Conservation (phyloP, 1,284 basidiomycete genomes). For the Apiotrichum porosum region DNA sequence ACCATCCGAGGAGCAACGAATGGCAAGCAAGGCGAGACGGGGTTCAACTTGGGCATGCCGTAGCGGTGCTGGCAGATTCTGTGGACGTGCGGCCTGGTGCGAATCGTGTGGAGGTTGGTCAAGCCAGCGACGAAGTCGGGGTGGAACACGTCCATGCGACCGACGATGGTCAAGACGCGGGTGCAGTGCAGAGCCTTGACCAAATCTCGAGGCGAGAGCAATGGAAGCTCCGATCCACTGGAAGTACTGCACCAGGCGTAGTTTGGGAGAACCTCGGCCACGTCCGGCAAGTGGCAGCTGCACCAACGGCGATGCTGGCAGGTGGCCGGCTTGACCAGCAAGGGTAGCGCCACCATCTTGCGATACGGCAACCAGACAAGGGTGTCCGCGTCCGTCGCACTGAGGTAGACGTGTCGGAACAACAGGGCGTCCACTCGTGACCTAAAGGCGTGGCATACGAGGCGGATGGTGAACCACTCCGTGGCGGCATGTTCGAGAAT, state of each 20-base stretch:
- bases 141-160: background rate
- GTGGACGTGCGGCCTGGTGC: no score
- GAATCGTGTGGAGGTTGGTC: background rate
- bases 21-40: no score
- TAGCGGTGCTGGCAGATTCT: no score
- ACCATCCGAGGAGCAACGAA: no score
- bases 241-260: no score
- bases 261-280: no score
- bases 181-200: background rate
- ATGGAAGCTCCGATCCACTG: no score
- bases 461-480: slow-evolving; percentile 5
- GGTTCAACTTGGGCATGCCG: no score
- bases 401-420: slow-evolving; percentile 4
- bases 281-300: background rate
- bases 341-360: background rate
- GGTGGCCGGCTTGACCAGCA: background rate
- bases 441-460: background rate
- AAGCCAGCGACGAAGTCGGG: background rate
- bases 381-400: background rate
- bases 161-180: background rate
- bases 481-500: slow-evolving; percentile 2
- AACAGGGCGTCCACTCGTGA: slow-evolving; percentile 4
- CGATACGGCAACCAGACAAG: background rate
- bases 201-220: no score
- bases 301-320: background rate